Base-by-base conservation (phyloP, 192 early-diverging fungal species). In the Cetraspora pellucida region DNA sequence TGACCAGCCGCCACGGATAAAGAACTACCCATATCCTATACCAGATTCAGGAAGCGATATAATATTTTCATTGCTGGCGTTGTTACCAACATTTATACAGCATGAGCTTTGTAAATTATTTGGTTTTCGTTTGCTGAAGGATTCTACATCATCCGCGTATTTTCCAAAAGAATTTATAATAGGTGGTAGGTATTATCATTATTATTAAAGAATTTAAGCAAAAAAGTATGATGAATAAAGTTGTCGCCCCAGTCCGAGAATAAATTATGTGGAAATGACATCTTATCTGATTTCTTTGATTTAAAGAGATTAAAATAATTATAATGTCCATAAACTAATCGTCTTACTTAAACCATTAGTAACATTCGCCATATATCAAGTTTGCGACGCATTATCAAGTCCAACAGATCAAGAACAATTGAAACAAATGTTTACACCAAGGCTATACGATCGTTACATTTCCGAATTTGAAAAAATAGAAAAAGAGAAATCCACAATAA, bases 151-250 rank as follows among this genome's bases (percentile, higher is more conserved):
- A 0, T 14, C 59, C 14, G 37, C 44, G 46, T 81, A 83, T 71
- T 83, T 81, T 50, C 80, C 82, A 11, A 80, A 83, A 2, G 77
- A 83, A 74, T 83, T 83, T 66, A 44, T 83, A 30, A 50, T 79
- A 30, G 82, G 82, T 54, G 77, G 82, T 83, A 64, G 54, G 43
- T 31, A 43, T 28, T 27, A 66, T 44, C 55, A 14, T 55, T 54
- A 54, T 54, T 19, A 19, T 14, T 54, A 54, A 13, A 49, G 13
- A 54, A 19, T 19, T 54, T 16, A 19, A 54, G 5, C 11, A 19
- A 54, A 19, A 14, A 19, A 54, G 13, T 54, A 19, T 54, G 19
- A 14, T 54, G 13, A n/a, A 14, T 54, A 54, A 19, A 54, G 13
- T 54, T 54, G 50, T 54, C 13, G 50, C 19, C 19, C 50, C 13